Evolutionary conservation across 495 filamentous ascomycete genomes (phyloP).

Genomic region (Pseudoneurospora amorphoporcata): DNA sequence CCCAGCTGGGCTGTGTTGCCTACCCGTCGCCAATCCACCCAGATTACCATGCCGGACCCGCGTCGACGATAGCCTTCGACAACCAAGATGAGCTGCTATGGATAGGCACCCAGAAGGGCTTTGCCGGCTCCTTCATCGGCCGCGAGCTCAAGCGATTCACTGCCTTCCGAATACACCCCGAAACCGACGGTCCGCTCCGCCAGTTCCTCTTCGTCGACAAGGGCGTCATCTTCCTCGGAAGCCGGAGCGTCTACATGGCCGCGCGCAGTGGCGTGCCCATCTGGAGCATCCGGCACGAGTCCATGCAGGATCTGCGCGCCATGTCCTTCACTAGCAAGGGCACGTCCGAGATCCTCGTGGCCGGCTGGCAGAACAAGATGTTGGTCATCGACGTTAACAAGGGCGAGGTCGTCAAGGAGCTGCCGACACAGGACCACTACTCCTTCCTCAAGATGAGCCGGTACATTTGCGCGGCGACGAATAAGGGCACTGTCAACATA

Average conservation of each 20-base stretch:
- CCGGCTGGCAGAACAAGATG: constrained; percentile 79
- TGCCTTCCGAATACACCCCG: constrained; percentile 60
- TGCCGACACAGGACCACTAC: constrained; percentile 64
- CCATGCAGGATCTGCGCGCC: constrained; percentile 75
- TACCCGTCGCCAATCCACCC: constrained; percentile 57
- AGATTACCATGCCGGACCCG: constrained; percentile 47
- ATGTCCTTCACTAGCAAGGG: constrained; percentile 90
- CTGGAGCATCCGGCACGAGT: constrained; percentile 70
- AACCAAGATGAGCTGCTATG: constrained; percentile 79
- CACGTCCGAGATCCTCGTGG: constrained; percentile 71
- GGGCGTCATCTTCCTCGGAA: constrained; percentile 70
- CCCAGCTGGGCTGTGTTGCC: constrained; percentile 58
- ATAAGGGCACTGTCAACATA: constrained; percentile 73
- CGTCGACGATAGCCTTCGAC: constrained; percentile 75
- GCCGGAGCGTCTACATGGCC: constrained; percentile 75
- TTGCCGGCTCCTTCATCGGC: constrained; percentile 76
- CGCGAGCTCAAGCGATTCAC: constrained; percentile 62
- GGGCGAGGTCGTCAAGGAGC: constrained; percentile 61
- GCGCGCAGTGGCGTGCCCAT: constrained; percentile 65
- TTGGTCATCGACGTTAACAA: constrained; percentile 83
- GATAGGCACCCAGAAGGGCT: constrained; percentile 73
- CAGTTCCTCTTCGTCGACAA: constrained; percentile 81
- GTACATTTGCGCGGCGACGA: constrained; percentile 86
- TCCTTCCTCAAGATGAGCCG: constrained; percentile 82
- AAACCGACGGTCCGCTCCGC: constrained; percentile 57